phyloP scores from a whole-genome alignment of 1,284 basidiomycete species.

The Ceratobasidium papillatum region DNA sequence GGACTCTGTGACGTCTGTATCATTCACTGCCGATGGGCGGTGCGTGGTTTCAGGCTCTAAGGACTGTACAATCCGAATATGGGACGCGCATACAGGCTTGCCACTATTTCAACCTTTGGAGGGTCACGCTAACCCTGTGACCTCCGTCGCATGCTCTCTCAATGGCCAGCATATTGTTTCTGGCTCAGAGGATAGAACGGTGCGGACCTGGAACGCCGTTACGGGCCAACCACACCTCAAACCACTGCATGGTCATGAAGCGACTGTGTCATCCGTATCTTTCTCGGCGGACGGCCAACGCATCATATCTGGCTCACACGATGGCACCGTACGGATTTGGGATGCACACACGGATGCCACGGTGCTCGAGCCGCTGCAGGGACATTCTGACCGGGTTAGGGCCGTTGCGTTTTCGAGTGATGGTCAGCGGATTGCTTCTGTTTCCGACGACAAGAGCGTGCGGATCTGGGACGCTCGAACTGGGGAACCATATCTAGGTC shows the following conservation, averaged over 20 bases:
- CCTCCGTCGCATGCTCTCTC: slow-evolving; percentile 20
- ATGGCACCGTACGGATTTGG: slow-evolving; percentile 40
- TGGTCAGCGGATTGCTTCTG: slow-evolving; percentile 19
- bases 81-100: slow-evolving; percentile 7
- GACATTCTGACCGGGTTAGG: slow-evolving; percentile 17
- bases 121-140: slow-evolving; percentile 12
- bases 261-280: neutral
- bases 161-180: slow-evolving; percentile 10
- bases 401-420: slow-evolving; percentile 5
- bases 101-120: neutral
- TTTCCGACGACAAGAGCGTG: slow-evolving; percentile 12
- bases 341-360: slow-evolving; percentile 10
- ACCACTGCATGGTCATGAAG: slow-evolving; percentile 19
- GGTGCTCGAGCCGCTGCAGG: neutral
- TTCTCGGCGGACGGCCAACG: slow-evolving; percentile 25
- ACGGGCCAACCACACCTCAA: neutral
- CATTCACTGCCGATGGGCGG: slow-evolving; percentile 32
- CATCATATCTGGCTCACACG: slow-evolving; percentile 28
- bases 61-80: slow-evolving; percentile 26
- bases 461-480: neutral
- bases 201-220: slow-evolving; percentile 28
- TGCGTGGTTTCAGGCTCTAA: slow-evolving; percentile 24
- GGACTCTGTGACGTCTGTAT: neutral
- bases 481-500: neutral
- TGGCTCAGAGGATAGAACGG: slow-evolving; percentile 16